These are phyloP conservation scores for Amanita rubescens DNA, from an alignment of 768 basidiomycete genomes.

Conservation along the genomic window DNA sequence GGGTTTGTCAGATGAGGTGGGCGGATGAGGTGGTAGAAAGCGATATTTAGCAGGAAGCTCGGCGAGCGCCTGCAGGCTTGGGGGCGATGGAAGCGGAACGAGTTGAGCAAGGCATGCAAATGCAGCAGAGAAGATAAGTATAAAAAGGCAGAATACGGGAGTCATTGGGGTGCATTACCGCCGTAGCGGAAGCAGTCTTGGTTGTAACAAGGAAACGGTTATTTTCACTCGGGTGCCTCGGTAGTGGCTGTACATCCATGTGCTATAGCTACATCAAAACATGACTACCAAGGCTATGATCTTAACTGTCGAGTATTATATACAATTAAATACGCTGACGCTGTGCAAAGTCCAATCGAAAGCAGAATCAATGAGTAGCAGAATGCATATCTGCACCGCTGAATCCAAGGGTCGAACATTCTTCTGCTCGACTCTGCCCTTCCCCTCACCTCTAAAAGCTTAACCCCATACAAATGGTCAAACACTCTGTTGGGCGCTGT, in stretches of 20 bases:
- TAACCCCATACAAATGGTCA: constrained; percentile 38
- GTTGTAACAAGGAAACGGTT: not conserved
- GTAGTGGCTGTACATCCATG: not conserved
- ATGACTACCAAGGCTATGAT: constrained; percentile 7
- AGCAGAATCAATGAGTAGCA: constrained; percentile 43
- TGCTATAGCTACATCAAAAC: not conserved
- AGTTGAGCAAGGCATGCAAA: constrained; percentile 25
- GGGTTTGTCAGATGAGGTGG: constrained; percentile 15
- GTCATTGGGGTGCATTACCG: constrained; percentile 25
- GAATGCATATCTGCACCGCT: constrained; percentile 51
- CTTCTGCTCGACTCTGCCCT: constrained; percentile 36
- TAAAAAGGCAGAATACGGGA: constrained; percentile 18
- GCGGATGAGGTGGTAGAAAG: constrained; percentile 13
- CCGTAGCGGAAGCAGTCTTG: not conserved
- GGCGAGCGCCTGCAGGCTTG: constrained; percentile 20
- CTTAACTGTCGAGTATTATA: constrained; percentile 31
- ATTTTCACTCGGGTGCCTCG: not conserved
- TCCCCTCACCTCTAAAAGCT: constrained; percentile 34
- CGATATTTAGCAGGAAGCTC: constrained; percentile 17
- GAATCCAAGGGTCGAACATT: constrained; percentile 52
- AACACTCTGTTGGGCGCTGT: constrained; percentile 36
- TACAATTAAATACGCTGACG: constrained; percentile 35
- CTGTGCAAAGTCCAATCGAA: constrained; percentile 29
- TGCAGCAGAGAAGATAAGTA: constrained; percentile 19
- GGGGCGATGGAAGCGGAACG: constrained; percentile 19